These are phyloP conservation scores for Blepharisma stoltei DNA, from an alignment of 73 alveolate genomes.

Conservation along the genomic window DNA sequence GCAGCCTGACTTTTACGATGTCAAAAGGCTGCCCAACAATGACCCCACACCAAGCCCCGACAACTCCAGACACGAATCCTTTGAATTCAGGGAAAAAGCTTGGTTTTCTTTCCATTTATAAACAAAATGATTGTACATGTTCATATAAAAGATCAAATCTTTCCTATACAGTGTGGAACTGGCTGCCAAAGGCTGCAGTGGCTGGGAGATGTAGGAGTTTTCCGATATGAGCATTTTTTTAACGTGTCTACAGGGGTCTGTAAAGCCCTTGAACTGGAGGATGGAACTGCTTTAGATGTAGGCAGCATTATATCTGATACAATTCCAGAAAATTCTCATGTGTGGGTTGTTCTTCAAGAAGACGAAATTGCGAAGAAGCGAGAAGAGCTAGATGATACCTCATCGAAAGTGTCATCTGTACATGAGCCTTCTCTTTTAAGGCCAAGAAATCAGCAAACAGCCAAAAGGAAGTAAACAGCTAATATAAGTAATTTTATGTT, in stretches of 20 bases:
- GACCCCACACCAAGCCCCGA: constrained; percentile 37
- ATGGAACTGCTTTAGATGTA: constrained; percentile 49
- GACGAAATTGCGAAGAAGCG: constrained; percentile 35
- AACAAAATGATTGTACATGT: constrained; percentile 57
- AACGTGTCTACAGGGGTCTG: constrained; percentile 55
- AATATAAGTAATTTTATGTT: neutral
- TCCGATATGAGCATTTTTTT: constrained; percentile 61
- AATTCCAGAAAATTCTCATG: constrained; percentile 53
- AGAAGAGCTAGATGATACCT: constrained; percentile 4
- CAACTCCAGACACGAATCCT: constrained; percentile 24
- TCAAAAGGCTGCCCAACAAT: constrained; percentile 52
- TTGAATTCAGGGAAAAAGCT: neutral
- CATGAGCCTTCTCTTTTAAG: neutral
- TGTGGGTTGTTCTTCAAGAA: constrained; percentile 61
- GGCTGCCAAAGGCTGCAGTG: constrained; percentile 56
- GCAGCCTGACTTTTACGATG: constrained; percentile 44
- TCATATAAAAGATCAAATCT: constrained; percentile 60
- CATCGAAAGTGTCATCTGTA: neutral
- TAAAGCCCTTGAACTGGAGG: constrained; percentile 59
- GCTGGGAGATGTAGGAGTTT: constrained; percentile 67
- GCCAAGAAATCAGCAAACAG: neutral
- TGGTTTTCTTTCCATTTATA: neutral
- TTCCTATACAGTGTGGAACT: constrained; percentile 57
- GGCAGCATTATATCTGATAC: constrained; percentile 46
- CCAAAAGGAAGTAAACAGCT: neutral